Conservation (phyloP, 1,284 basidiomycete genomes). For the Ceratobasidium sp. region DNA sequence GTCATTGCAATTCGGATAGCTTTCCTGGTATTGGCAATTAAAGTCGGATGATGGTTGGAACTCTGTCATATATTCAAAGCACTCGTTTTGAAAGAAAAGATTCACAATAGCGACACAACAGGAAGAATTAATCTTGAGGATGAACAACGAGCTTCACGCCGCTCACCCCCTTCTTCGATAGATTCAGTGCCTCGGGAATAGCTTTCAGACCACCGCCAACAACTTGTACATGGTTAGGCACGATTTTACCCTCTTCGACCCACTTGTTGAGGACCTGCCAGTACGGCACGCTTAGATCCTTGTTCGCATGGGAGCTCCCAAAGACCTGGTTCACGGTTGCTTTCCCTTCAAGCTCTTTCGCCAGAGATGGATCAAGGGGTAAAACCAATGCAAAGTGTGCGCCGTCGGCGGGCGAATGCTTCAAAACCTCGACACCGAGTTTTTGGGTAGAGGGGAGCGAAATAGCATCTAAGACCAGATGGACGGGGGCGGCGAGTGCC, state of each 20-base stretch:
- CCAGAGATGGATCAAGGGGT: not conserved
- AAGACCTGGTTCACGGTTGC: not conserved
- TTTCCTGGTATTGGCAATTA: too few relatives aligned
- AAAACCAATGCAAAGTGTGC: constrained; percentile 17
- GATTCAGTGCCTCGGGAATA: not conserved
- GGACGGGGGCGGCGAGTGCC: constrained; percentile 44
- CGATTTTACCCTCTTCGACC: too few relatives aligned
- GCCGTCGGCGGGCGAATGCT: constrained; percentile 16
- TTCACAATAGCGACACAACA: too few relatives aligned
- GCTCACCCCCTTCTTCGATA: constrained; percentile 1
- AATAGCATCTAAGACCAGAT: constrained; percentile 55
- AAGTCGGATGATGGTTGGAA: too few relatives aligned
- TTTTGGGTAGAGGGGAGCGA: constrained; percentile 49
- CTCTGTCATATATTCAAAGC: too few relatives aligned
- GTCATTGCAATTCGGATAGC: too few relatives aligned
- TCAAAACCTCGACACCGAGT: constrained; percentile 46
- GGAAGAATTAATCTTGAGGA: constrained; percentile 27
- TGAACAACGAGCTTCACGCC: constrained; percentile 37
- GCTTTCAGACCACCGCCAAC: not conserved
- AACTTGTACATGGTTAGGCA: constrained; percentile 16
- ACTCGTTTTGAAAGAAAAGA: too few relatives aligned
- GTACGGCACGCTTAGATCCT: constrained; percentile 24
- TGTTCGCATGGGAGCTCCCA: not conserved
- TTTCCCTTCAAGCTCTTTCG: constrained; percentile 15
- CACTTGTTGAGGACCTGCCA: too few relatives aligned